These are phyloP conservation scores for Colletotrichum sublineola DNA, from an alignment of 2,329 filamentous ascomycete genomes.

Conservation along the genomic window DNA sequence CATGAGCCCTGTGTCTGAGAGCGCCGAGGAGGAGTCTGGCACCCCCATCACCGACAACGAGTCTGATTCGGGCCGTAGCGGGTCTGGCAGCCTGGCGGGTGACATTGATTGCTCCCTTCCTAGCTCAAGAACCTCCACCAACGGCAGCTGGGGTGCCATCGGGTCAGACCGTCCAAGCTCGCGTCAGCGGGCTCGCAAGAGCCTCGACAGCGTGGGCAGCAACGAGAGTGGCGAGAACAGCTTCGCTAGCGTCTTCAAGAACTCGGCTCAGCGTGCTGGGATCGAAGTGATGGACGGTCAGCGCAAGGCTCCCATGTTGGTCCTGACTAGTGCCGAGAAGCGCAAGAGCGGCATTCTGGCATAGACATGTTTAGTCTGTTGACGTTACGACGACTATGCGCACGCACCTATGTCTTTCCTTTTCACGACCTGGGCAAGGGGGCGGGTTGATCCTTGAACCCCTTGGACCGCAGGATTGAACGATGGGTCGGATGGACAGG, in stretches of 20 bases:
- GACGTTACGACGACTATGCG: conserved; percentile 44
- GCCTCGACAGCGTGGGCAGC: conserved; percentile 75
- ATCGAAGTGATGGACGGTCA: conserved; percentile 72
- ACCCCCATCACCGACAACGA: conserved; percentile 80
- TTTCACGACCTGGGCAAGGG: conserved; percentile 41
- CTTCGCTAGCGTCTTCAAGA: conserved; percentile 76
- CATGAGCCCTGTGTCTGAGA: conserved; percentile 92
- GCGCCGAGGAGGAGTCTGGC: conserved; percentile 71
- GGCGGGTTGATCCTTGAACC: conserved; percentile 41
- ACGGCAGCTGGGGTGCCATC: conserved; percentile 81
- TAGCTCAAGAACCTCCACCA: conserved; percentile 82
- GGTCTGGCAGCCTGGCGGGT: conserved; percentile 84
- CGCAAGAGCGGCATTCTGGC: conserved; percentile 73
- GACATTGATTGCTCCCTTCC: conserved; percentile 76
- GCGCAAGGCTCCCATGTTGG: conserved; percentile 87
- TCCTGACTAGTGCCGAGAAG: conserved; percentile 91
- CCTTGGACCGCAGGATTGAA: conserved; percentile 37
- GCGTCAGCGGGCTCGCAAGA: conserved; percentile 74
- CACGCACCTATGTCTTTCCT: conserved; percentile 42
- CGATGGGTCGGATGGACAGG: conserved; percentile 39
- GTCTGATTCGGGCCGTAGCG: conserved; percentile 78
- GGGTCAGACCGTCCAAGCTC: conserved; percentile 86
- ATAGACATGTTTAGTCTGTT: conserved; percentile 30
- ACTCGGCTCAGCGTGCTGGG: conserved; percentile 64
- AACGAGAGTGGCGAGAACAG: conserved; percentile 68